Conservation (phyloP, 2,329 filamentous ascomycete species). For the Aspergillus fructus region DNA sequence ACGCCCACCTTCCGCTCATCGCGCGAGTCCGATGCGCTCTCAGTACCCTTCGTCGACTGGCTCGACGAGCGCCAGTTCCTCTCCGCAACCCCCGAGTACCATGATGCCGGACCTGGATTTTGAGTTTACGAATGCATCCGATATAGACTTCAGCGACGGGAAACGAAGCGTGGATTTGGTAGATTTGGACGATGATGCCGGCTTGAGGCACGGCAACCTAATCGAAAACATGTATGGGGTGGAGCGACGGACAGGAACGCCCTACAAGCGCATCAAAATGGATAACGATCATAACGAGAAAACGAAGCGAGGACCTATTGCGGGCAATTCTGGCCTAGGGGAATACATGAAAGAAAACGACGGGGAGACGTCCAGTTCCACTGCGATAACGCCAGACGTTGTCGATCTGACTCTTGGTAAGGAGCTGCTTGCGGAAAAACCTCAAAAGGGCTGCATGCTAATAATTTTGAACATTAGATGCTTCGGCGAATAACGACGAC, state of each 20-base stretch:
- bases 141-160: slow-evolving; percentile 22
- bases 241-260: slow-evolving; percentile 61
- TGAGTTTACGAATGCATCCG: slow-evolving; percentile 28
- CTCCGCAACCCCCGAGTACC: slow-evolving; percentile 12
- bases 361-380: slow-evolving; percentile 41
- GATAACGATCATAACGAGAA: slow-evolving; percentile 46
- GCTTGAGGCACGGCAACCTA: slow-evolving; percentile 40
- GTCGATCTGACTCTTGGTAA: slow-evolving; percentile 48
- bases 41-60: slow-evolving; percentile 12
- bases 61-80: slow-evolving; percentile 13
- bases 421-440: not conserved
- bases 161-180: slow-evolving; percentile 34
- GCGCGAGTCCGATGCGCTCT: slow-evolving; percentile 12
- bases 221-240: slow-evolving; percentile 77
- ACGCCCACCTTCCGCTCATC: slow-evolving; percentile 11
- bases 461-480: slow-evolving; percentile 20
- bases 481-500: slow-evolving; percentile 29
- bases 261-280: slow-evolving; percentile 66
- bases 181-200: slow-evolving; percentile 26
- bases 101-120: slow-evolving; percentile 24
- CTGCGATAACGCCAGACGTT: slow-evolving; percentile 52
- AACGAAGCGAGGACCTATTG: slow-evolving; percentile 40
- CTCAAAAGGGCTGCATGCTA: slow-evolving; percentile 14
- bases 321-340: slow-evolving; percentile 59
- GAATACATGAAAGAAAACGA: slow-evolving; percentile 67